Evolutionary conservation across 78 protist genomes (phyloP).

Genomic region (Pelomyxa schiedti): DNA sequence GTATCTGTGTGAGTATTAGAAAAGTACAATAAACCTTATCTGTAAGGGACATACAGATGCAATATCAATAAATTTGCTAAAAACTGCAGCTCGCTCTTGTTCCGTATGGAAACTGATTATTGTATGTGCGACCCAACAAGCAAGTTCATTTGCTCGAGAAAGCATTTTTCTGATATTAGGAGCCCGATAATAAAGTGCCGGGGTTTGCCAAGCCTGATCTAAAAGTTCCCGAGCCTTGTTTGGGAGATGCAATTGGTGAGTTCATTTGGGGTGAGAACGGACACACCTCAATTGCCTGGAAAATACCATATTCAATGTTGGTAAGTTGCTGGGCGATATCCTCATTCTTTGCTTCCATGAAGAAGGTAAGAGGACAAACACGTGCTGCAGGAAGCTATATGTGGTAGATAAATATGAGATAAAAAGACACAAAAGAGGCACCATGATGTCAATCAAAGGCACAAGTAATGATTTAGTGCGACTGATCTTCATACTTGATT

Average conservation of each 20-base stretch:
- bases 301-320: slow-evolving; percentile 33
- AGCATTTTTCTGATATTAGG: slow-evolving; percentile 37
- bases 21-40: too few species aligned
- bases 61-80: slow-evolving; percentile 34
- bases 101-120: slow-evolving; percentile 35
- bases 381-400: slow-evolving; percentile 28
- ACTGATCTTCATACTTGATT: too few species aligned
- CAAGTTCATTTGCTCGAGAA: slow-evolving; percentile 38
- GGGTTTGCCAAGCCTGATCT: slow-evolving; percentile 44
- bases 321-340: slow-evolving; percentile 56
- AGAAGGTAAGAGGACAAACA: too few species aligned
- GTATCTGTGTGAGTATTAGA: too few species aligned
- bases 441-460: background rate
- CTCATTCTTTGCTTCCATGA: slow-evolving; percentile 21
- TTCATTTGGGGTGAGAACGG: too few species aligned
- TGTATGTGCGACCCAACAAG: slow-evolving; percentile 42
- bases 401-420: slow-evolving; percentile 29
- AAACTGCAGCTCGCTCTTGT: slow-evolving; percentile 20
- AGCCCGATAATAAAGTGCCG: slow-evolving; percentile 13
- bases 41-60: too few species aligned
- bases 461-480: slow-evolving; percentile 1
- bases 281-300: slow-evolving; percentile 27
- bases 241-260: too few species aligned
- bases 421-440: slow-evolving; percentile 9
- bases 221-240: slow-evolving; percentile 40